Conservation (phyloP, 495 filamentous ascomycete genomes). For the Filosporella fistucella region DNA sequence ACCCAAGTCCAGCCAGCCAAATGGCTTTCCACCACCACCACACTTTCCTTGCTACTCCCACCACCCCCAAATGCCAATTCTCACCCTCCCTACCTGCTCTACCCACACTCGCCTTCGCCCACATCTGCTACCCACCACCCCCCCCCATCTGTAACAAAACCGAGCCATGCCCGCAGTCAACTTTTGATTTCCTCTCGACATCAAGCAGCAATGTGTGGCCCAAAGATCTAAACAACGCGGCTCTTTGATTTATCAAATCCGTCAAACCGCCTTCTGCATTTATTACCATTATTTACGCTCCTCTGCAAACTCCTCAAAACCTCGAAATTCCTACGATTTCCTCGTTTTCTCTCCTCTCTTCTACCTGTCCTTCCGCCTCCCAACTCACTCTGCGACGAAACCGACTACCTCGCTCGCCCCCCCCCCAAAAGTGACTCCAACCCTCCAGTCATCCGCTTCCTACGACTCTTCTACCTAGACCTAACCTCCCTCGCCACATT, state of each 20-base stretch:
- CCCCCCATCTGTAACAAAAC: constrained; percentile 18
- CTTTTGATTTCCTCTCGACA: not conserved
- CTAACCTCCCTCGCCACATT: constrained; percentile 11
- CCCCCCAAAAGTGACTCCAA: constrained; percentile 12
- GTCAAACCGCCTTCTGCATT: no score
- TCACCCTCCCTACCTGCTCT: not conserved
- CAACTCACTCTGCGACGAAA: not conserved
- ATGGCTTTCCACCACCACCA: not conserved
- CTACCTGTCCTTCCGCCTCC: not conserved
- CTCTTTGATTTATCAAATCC: constrained; percentile 27
- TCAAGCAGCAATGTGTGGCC: constrained; percentile 20
- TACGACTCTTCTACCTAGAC: constrained; percentile 12
- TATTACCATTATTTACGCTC: no score
- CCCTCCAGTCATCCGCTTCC: constrained; percentile 6
- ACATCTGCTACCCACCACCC: not conserved
- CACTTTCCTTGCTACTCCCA: not conserved
- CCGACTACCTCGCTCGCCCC: not conserved
- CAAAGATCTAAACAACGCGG: constrained; percentile 19
- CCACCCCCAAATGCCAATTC: not conserved
- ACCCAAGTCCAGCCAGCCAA: no score
- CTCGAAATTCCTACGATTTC: not conserved
- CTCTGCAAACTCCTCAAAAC: constrained; percentile 16
- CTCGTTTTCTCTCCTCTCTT: not conserved
- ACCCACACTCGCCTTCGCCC: not conserved
- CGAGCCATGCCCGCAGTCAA: constrained; percentile 16